phyloP scores from a whole-genome alignment of 1,284 basidiomycete genomes.

The Filobasidium uniguttulatum region DNA sequence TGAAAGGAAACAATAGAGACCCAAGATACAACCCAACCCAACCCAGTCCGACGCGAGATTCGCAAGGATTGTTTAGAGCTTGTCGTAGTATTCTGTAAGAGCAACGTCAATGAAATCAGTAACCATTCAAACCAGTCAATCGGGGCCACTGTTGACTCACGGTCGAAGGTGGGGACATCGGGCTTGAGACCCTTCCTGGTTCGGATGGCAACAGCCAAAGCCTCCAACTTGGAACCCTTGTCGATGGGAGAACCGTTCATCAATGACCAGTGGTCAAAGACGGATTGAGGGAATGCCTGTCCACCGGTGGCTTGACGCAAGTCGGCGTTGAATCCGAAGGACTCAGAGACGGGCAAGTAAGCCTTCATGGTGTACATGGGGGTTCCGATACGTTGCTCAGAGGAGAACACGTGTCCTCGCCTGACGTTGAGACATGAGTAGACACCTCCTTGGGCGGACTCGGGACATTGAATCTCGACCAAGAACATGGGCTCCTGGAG shows the following conservation, averaged over 20 bases:
- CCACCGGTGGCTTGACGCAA: slow-evolving; percentile 84
- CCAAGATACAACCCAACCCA: too few relatives aligned
- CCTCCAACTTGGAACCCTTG: slow-evolving; percentile 70
- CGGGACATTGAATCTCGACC: slow-evolving; percentile 98
- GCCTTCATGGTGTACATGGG: slow-evolving; percentile 99
- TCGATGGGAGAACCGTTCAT: slow-evolving; percentile 50
- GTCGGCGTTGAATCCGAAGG: slow-evolving; percentile 97
- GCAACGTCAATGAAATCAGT: too few relatives aligned
- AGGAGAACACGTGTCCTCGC: slow-evolving; percentile 95
- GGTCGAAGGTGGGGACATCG: slow-evolving; percentile 70
- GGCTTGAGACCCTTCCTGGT: slow-evolving; percentile 42
- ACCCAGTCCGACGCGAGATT: too few relatives aligned
- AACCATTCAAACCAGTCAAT: too few relatives aligned
- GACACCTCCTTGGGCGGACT: slow-evolving; percentile 96
- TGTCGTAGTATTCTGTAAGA: slow-evolving; percentile 91
- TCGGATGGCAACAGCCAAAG: slow-evolving; percentile 71
- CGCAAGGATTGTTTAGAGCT: slow-evolving; percentile 46
- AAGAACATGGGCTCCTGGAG: slow-evolving; percentile 97
- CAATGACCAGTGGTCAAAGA: slow-evolving; percentile 84
- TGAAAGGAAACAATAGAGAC: too few relatives aligned
- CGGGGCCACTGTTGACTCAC: too few relatives aligned
- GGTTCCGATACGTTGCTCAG: slow-evolving; percentile 93
- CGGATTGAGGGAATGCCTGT: slow-evolving; percentile 94
- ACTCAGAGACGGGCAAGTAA: slow-evolving; percentile 91
- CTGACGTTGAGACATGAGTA: slow-evolving; percentile 91